Percentiles rank a stretch among this genome's conserved stretches.
Evolutionary conservation across 345 rosid genomes (phyloP).

Genomic region (Hibiscus mutabilis): DNA sequence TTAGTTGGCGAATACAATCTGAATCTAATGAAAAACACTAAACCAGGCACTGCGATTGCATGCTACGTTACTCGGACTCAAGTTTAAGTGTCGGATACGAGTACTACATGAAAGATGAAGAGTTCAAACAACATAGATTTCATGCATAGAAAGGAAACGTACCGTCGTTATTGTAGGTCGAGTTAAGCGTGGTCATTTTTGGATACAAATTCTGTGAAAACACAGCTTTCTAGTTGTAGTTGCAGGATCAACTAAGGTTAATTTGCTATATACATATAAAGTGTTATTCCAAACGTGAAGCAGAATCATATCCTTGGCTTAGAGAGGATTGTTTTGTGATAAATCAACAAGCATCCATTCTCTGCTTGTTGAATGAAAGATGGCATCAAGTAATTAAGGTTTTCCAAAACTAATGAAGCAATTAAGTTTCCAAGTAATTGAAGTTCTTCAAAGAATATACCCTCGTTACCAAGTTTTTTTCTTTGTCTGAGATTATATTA

Average conservation of each 20-base stretch:
- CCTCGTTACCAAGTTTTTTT: too few species aligned
- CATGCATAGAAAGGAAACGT: background rate
- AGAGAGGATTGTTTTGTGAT: background rate
- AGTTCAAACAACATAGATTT: background rate
- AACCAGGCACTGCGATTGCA: background rate
- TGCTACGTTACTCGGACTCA: too few species aligned
- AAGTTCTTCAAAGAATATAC: too few species aligned
- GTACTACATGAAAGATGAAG: too few species aligned
- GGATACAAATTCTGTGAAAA: background rate
- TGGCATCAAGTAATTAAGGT: background rate
- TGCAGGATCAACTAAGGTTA: background rate
- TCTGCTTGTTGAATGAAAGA: conserved; percentile 5
- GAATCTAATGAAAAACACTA: background rate
- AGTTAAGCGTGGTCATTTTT: conserved; percentile 15
- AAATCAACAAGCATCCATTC: conserved; percentile 18
- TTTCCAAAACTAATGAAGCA: background rate
- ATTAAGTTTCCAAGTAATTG: background rate
- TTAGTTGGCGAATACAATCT: background rate
- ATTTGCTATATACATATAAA: background rate
- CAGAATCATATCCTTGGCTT: conserved; percentile 11
- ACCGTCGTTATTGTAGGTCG: conserved; percentile 6
- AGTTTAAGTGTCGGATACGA: too few species aligned
- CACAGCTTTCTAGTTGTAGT: background rate
- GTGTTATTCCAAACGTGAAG: background rate
- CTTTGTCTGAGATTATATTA: too few species aligned